Evolutionary conservation across 345 rosid genomes (phyloP).

Genomic region (Litchi chinensis): DNA sequence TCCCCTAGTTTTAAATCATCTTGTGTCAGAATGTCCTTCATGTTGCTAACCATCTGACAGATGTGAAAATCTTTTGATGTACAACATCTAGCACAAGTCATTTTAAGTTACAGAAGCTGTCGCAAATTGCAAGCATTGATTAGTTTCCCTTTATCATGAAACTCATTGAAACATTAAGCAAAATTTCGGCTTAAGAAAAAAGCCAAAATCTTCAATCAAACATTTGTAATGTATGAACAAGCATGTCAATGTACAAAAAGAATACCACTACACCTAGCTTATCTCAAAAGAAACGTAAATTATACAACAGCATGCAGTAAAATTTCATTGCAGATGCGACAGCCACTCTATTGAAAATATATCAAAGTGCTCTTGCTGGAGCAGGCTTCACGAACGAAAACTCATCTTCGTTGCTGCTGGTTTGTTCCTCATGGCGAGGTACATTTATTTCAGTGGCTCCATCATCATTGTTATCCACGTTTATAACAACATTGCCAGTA

Average conservation of each 20-base stretch:
- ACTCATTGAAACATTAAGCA: not conserved
- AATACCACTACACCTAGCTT: not conserved
- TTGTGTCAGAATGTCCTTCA: not conserved
- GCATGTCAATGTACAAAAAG: not conserved
- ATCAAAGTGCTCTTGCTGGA: constrained; percentile 34
- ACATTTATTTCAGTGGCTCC: constrained; percentile 35
- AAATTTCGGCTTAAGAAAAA: not conserved
- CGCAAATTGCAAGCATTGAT: not conserved
- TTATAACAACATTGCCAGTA: constrained; percentile 33
- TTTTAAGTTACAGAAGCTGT: not conserved
- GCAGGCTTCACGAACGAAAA: constrained; percentile 72
- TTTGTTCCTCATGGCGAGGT: constrained; percentile 30
- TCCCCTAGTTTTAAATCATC: not conserved
- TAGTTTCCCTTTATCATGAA: not conserved
- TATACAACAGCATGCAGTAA: constrained; percentile 3
- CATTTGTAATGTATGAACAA: not conserved
- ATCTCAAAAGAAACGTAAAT: not conserved
- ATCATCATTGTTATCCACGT: constrained; percentile 36
- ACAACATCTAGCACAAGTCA: not conserved
- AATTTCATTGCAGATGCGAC: not conserved
- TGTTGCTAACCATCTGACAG: not conserved
- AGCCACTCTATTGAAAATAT: not conserved
- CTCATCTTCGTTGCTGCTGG: constrained; percentile 42
- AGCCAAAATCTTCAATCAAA: not conserved
- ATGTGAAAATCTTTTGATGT: not conserved